These are phyloP conservation scores for Entoloma clypeatum DNA, from an alignment of 1,284 basidiomycete species.

Conservation along the genomic window DNA sequence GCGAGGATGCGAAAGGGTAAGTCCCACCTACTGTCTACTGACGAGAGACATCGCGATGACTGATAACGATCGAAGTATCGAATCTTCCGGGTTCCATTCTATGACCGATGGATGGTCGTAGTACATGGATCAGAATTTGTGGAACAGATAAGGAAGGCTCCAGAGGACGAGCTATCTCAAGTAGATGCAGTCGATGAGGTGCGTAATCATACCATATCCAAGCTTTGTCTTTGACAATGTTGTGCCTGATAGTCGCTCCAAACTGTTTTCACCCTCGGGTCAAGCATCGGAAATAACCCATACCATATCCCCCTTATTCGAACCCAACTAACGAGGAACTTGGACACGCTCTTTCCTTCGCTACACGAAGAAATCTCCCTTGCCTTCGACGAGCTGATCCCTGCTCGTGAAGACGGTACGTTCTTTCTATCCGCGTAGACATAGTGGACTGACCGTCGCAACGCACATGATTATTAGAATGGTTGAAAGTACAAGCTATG, in stretches of 20 bases:
- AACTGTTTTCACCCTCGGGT: constrained; percentile 27
- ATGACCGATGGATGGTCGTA: constrained; percentile 24
- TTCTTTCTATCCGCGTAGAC: background rate
- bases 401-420: constrained; percentile 12
- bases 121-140: constrained; percentile 21
- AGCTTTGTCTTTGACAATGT: no score
- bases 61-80: no score
- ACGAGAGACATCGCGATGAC: no score
- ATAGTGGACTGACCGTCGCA: background rate
- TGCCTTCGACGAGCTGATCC: constrained; percentile 30
- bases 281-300: constrained; percentile 20
- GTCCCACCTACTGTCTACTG: no score
- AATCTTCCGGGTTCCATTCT: no score
- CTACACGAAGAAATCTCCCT: constrained; percentile 32
- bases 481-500: constrained; percentile 32
- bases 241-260: constrained; percentile 19
- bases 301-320: constrained; percentile 33
- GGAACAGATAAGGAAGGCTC: constrained; percentile 25
- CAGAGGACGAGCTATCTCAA: constrained; percentile 23
- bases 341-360: constrained; percentile 27
- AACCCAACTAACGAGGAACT: constrained; percentile 30
- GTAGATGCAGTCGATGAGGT: constrained; percentile 20
- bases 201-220: background rate
- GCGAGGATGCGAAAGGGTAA: no score
- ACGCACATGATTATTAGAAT: no score